Conservation (phyloP, 169 alveolate species). For the Babesia ovis region DNA sequence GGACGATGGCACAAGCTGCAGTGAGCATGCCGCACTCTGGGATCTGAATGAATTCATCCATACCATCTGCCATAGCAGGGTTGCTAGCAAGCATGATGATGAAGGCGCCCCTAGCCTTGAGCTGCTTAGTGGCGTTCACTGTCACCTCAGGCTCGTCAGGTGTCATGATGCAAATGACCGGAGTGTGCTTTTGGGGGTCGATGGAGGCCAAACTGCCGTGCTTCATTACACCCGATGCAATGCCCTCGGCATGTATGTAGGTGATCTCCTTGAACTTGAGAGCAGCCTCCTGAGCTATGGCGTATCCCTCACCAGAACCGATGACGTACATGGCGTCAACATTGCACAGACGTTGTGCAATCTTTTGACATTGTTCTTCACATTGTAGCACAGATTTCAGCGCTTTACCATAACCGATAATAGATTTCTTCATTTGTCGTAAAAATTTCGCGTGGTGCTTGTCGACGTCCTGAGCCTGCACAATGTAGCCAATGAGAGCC, state of each 20-base stretch:
- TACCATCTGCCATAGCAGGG: conserved; percentile 74
- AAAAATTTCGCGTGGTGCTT: conserved; percentile 59
- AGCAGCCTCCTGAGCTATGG: conserved; percentile 97
- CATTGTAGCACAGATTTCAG: conserved; percentile 5
- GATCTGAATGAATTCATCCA: conserved; percentile 79
- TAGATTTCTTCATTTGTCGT: conserved; percentile 68
- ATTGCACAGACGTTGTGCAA: conserved; percentile 24
- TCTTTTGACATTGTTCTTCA: conserved; percentile 12
- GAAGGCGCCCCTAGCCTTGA: conserved; percentile 91
- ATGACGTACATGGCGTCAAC: conserved; percentile 69
- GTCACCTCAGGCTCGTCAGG: conserved; percentile 87
- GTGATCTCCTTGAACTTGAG: conserved; percentile 94
- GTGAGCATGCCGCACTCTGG: conserved; percentile 83
- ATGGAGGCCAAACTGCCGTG: conserved; percentile 95
- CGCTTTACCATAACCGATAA: conserved; percentile 72
- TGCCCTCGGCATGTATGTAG: conserved; percentile 95
- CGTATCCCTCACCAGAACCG: conserved; percentile 90
- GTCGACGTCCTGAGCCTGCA: conserved; percentile 41
- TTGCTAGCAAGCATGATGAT: conserved; percentile 89
- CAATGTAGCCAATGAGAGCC: conserved; percentile 27
- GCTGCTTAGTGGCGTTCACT: conserved; percentile 89
- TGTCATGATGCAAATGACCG: conserved; percentile 87
- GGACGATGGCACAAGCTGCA: conserved; percentile 82
- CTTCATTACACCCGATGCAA: conserved; percentile 92
- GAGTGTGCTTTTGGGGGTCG: conserved; percentile 80